Evolutionary conservation across 495 filamentous ascomycete species (phyloP).

Genomic region (Annulohypoxylon nitens): DNA sequence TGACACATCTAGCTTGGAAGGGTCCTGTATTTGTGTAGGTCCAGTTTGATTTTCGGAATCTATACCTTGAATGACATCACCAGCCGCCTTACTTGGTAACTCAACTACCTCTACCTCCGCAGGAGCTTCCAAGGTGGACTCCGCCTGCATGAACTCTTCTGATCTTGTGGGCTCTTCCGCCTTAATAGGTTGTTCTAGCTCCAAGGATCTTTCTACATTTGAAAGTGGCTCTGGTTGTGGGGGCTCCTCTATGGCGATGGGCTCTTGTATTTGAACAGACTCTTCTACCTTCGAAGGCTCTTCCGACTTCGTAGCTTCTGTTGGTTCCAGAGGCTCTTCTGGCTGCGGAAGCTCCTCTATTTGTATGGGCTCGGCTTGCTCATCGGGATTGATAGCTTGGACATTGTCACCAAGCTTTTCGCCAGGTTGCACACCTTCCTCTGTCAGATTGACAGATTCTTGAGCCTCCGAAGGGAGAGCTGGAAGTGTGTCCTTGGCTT

Average conservation of each 20-base stretch:
- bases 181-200: neutral
- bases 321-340: neutral
- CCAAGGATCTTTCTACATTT: neutral
- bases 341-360: neutral
- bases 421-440: neutral
- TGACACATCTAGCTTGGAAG: neutral
- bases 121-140: neutral
- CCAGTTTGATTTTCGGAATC: conserved; percentile 3
- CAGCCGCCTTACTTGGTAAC: neutral
- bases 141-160: neutral
- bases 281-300: neutral
- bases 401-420: neutral
- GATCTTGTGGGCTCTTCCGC: neutral
- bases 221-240: neutral
- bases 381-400: neutral
- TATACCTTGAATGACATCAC: conserved; percentile 1
- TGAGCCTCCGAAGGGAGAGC: neutral
- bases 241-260: neutral
- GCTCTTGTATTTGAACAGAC: conserved; percentile 4
- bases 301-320: neutral
- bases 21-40: conserved; percentile 20
- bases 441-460: conserved; percentile 2
- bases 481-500: conserved; percentile 1
- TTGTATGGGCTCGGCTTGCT: neutral
- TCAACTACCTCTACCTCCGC: neutral